These are phyloP conservation scores for Myxozyma geophila DNA, from an alignment of 805 yeast species.

Conservation along the genomic window DNA sequence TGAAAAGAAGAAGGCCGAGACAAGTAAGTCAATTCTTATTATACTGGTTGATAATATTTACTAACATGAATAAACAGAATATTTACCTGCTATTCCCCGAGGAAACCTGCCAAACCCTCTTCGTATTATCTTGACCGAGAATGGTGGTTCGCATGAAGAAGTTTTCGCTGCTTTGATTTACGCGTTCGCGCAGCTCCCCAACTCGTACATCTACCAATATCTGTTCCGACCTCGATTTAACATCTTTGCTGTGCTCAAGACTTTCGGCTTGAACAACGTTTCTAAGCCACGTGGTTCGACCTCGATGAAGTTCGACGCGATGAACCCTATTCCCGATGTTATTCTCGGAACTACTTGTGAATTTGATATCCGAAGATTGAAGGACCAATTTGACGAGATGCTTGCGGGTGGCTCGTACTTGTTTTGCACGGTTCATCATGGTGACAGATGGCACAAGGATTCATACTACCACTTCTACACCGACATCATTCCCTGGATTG, in stretches of 20 bases:
- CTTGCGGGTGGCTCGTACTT: constrained; percentile 29
- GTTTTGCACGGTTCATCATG: constrained; percentile 36
- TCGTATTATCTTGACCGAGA: constrained; percentile 29
- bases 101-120: constrained; percentile 33
- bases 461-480: constrained; percentile 29
- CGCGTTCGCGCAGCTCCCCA: constrained; percentile 36
- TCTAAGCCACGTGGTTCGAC: constrained; percentile 30
- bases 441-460: constrained; percentile 33
- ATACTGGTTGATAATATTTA: not conserved
- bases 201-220: constrained; percentile 30
- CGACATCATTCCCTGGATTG: constrained; percentile 34
- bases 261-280: constrained; percentile 25
- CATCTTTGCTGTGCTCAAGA: constrained; percentile 29
- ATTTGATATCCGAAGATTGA: constrained; percentile 26
- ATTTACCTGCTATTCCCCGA: constrained; percentile 16
- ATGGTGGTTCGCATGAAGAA: constrained; percentile 36
- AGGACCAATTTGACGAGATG: constrained; percentile 21
- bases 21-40: not conserved
- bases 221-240: constrained; percentile 32
- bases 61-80: constrained; percentile 4
- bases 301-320: constrained; percentile 28
- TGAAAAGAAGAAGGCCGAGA: not conserved
- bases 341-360: constrained; percentile 36
- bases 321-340: constrained; percentile 32
- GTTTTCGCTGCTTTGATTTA: constrained; percentile 36